Conservation (phyloP, 495 filamentous ascomycete genomes). For the Aspergillus olivimuriae region DNA sequence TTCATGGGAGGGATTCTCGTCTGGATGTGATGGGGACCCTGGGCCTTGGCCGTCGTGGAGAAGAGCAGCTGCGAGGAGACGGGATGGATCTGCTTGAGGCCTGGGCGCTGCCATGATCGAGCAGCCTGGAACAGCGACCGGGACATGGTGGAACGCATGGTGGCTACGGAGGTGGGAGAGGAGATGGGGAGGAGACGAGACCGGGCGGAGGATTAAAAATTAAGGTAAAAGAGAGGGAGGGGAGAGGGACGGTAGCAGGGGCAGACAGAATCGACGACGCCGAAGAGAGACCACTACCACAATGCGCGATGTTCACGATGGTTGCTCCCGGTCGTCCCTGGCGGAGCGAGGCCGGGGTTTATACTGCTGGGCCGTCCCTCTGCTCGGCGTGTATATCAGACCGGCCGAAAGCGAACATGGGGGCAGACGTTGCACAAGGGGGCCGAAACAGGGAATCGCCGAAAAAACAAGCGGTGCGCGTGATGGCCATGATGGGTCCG, state of each 20-base stretch:
- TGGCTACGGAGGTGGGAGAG: conserved; percentile 4
- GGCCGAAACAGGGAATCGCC: conserved; percentile 15
- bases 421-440: conserved; percentile 8
- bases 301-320: too few relatives aligned
- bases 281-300: not conserved
- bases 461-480: conserved; percentile 20
- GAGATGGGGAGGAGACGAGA: too few relatives aligned
- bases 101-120: conserved; percentile 7
- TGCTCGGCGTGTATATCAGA: not conserved
- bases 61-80: conserved; percentile 4
- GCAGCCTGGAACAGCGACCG: conserved; percentile 10
- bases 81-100: not conserved
- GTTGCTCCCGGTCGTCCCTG: too few relatives aligned
- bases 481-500: conserved; percentile 24
- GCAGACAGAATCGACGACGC: conserved; percentile 2
- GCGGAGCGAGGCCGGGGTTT: conserved; percentile 15
- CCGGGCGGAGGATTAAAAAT: conserved; percentile 9
- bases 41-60: conserved; percentile 8
- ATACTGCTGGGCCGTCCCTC: conserved; percentile 5
- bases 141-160: conserved; percentile 14
- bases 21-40: conserved; percentile 30
- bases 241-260: not conserved
- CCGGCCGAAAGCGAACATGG: conserved; percentile 4
- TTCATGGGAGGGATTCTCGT: conserved; percentile 22
- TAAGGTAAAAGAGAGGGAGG: conserved; percentile 1